A percentile compares a stretch with the other conserved stretches of the same genome.
phyloP scores from a whole-genome alignment of 352 stramenopile species.

The Pythium aquatile region DNA sequence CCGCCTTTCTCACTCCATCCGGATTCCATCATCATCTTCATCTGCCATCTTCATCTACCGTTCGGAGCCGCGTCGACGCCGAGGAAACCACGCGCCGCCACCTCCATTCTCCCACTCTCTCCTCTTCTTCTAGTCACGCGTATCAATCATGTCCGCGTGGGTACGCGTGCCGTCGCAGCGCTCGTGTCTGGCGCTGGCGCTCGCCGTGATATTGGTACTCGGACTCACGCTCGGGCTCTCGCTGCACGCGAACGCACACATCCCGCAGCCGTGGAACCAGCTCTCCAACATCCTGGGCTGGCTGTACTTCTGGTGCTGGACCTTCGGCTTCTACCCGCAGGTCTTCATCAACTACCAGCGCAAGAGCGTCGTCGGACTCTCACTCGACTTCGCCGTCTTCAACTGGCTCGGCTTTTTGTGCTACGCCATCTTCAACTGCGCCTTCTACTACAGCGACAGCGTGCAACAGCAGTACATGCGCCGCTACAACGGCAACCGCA shows the following conservation, averaged over 20 bases:
- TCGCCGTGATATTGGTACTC: slow-evolving; percentile 49
- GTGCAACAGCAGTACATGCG: slow-evolving; percentile 90
- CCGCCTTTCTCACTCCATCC: neutral
- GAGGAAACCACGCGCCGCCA: neutral
- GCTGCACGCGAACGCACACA: slow-evolving; percentile 74
- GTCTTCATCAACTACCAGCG: slow-evolving; percentile 92
- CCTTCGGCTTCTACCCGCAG: slow-evolving; percentile 91
- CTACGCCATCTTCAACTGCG: slow-evolving; percentile 93
- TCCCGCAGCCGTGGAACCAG: slow-evolving; percentile 81
- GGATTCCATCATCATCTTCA: neutral
- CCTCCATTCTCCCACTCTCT: neutral
- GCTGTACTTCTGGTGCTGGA: slow-evolving; percentile 93
- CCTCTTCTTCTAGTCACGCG: neutral
- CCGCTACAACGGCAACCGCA: slow-evolving; percentile 70
- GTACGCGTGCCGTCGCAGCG: slow-evolving; percentile 22
- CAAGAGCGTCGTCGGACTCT: slow-evolving; percentile 89
- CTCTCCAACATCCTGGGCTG: slow-evolving; percentile 87
- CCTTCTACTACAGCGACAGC: slow-evolving; percentile 88
- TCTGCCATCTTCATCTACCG: neutral
- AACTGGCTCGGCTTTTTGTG: slow-evolving; percentile 95
- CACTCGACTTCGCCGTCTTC: slow-evolving; percentile 92
- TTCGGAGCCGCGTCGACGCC: neutral
- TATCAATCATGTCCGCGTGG: neutral
- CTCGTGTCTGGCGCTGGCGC: slow-evolving; percentile 43
- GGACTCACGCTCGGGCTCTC: slow-evolving; percentile 58